A percentile compares a stretch with the other conserved stretches of the same genome.
Conservation (phyloP, 2,329 filamentous ascomycete genomes). For the Xenosphaeropsis pyriputrescens region DNA sequence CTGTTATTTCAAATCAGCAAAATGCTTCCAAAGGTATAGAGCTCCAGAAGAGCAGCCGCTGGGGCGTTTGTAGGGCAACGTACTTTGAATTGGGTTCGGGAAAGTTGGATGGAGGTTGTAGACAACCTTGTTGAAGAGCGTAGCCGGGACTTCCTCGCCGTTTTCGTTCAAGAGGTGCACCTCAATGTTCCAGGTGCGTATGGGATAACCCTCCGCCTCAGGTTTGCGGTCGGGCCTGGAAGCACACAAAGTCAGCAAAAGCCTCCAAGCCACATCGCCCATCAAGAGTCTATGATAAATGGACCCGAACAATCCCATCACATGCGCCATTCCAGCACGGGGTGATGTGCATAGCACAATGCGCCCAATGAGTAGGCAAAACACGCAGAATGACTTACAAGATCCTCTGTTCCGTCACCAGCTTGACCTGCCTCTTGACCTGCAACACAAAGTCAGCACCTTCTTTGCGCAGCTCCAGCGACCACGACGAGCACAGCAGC, state of each 20-base stretch:
- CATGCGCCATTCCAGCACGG: neutral
- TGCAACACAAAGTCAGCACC: slow-evolving; percentile 16
- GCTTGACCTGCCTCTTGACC: slow-evolving; percentile 77
- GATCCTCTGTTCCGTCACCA: slow-evolving; percentile 82
- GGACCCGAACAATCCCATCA: neutral
- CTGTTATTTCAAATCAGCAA: slow-evolving; percentile 24
- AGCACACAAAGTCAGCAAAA: slow-evolving; percentile 25
- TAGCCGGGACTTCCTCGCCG: slow-evolving; percentile 71
- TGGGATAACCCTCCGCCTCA: slow-evolving; percentile 75
- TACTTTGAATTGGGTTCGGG: slow-evolving; percentile 73
- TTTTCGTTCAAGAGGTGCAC: slow-evolving; percentile 74
- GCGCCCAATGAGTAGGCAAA: neutral
- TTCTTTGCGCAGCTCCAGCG: neutral
- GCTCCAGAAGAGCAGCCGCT: no score
- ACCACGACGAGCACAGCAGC: slow-evolving; percentile 5
- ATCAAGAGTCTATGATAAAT: no score
- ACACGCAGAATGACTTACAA: slow-evolving; percentile 27
- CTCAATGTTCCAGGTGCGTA: slow-evolving; percentile 84
- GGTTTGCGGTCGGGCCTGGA: slow-evolving; percentile 48
- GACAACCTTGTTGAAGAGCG: slow-evolving; percentile 78
- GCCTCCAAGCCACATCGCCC: neutral
- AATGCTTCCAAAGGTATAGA: no score
- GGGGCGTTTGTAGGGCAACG: slow-evolving; percentile 17
- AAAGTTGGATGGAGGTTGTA: slow-evolving; percentile 95
- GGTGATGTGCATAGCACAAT: neutral